Evolutionary conservation across 495 filamentous ascomycete genomes (phyloP), one percentile per base, ranked within the genome.

Genomic region (Aspergillus taichungensis): DNA sequence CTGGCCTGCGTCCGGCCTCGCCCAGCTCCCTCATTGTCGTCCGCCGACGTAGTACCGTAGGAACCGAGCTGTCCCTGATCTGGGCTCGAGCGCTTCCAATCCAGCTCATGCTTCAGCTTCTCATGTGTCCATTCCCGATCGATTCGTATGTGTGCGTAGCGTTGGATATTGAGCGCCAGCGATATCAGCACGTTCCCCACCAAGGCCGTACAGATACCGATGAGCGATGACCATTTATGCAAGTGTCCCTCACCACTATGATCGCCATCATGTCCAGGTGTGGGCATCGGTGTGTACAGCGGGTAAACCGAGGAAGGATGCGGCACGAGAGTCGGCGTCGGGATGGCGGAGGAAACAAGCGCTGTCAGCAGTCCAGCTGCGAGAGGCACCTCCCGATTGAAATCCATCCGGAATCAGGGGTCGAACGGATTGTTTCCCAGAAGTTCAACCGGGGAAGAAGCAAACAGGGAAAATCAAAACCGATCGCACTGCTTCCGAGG

Each of bases 101-200:
- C 47, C 11, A 59, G 46, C 42, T 67, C 66, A 46, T 60, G 60
- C 33, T 54, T 59, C 24, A 58, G 49, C 49, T 71, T 72, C 28
- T 78, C 69, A 18, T 71, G 72, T 30, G 79, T 78, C 41, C 72
- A 76, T 61, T 83, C 78, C 46, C 69, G 61, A 12, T 77, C 73
- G 40, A 97, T 75, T 32, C 84, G 76, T 44, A 92, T 86, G 59
- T 98, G 92, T 12, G 90, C 89, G 60, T 96, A 96, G 42, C 94
- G 86, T 62, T 97, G 92, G 37, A 92, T 87, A 52, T 98, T 98
- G 45, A 98, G 84, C 10, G 92, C 92, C 43, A 97, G 75, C 5
- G 90, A 94, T 32, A 98, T 97, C 43, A 98, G 71, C 30, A 95
- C 73, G 60, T 96, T 97, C 30, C 92, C 92, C 38, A 78, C 71